These are phyloP conservation scores for Syzygium malaccense DNA, from an alignment of 441 rosid genomes.

Conservation along the genomic window DNA sequence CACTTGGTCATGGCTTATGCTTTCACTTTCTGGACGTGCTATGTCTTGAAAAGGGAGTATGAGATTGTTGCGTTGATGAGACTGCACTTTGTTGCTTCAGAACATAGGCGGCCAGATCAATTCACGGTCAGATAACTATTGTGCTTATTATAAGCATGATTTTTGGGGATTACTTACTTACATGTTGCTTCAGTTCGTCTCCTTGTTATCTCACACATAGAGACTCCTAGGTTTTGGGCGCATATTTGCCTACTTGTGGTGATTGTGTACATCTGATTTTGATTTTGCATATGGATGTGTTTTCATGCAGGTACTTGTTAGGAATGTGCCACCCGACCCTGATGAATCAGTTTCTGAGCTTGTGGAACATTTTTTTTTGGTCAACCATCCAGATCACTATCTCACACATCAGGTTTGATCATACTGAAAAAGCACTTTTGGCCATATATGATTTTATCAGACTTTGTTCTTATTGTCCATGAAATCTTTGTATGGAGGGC, in stretches of 20 bases:
- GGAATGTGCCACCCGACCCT: constrained; percentile 11
- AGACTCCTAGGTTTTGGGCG: not conserved
- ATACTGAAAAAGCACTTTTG: not conserved
- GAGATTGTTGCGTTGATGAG: constrained; percentile 5
- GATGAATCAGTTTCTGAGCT: constrained; percentile 11
- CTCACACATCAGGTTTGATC: constrained; percentile 14
- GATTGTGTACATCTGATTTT: not conserved
- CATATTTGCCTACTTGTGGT: not conserved
- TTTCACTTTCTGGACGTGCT: constrained; percentile 14
- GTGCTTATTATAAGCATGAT: not conserved
- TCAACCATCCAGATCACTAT: constrained; percentile 12
- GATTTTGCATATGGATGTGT: not conserved
- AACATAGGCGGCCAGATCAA: constrained; percentile 10
- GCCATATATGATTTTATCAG: not conserved
- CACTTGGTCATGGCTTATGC: constrained; percentile 13
- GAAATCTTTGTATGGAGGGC: not conserved
- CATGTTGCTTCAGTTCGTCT: not conserved
- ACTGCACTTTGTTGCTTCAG: constrained; percentile 12
- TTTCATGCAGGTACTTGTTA: constrained; percentile 8
- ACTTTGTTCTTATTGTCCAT: not conserved
- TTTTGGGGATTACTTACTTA: not conserved
- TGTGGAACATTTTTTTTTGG: constrained; percentile 14
- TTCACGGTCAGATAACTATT: constrained; percentile 6
- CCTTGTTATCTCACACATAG: not conserved
- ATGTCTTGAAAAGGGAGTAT: constrained; percentile 10